Evolutionary conservation across 352 stramenopile genomes (phyloP), one percentile per base, ranked within the genome.

Genomic region (Globisporangium recalcitrans): DNA sequence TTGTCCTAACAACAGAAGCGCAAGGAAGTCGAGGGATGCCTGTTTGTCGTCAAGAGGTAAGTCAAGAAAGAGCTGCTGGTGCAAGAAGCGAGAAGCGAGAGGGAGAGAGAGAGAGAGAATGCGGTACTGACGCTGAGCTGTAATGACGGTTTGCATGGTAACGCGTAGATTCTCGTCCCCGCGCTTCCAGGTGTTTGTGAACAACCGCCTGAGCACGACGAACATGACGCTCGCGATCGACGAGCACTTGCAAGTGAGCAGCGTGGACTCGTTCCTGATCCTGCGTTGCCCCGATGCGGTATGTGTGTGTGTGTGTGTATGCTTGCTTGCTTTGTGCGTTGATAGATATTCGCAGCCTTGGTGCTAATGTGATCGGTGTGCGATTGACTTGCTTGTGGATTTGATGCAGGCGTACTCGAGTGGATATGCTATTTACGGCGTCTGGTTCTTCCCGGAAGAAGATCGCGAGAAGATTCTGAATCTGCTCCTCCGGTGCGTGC

Each of bases 361-460:
- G 9, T 16, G 7, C 31, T n/a, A 31, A 21, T 49, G 22, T 31
- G 38, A 13, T 63, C 14, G 40, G 32, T 29, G 1, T 49, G 48
- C 11, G 3, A 13, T 19, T 31, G 27, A 31, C 5, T 31, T 31
- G 27, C 27, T 2, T 36, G 40, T 48, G 19, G 52, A 51, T 21
- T 56, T 51, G 19, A 21, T 26, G 14, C 62, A 86, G 79, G 40
- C 72, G 44, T 77, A 85, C 47, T 54, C 77, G 42, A 74, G 73
- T 19, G 80, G 77, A 16, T 93, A 88, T 64, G 82, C 85, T 44
- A 95, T 95, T 68, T 95, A 90, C 52, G 86, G 86, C 36, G 70
- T 92, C 5, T 95, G 86, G 86, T 95, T 95, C 75, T 93, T 90
- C 70, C 86, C 86, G 1, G 86, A 93, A 62, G 83, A 93, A 56